phyloP scores from a whole-genome alignment of 1,139 yeast genomes.

The Suhomyces yuchorum region DNA sequence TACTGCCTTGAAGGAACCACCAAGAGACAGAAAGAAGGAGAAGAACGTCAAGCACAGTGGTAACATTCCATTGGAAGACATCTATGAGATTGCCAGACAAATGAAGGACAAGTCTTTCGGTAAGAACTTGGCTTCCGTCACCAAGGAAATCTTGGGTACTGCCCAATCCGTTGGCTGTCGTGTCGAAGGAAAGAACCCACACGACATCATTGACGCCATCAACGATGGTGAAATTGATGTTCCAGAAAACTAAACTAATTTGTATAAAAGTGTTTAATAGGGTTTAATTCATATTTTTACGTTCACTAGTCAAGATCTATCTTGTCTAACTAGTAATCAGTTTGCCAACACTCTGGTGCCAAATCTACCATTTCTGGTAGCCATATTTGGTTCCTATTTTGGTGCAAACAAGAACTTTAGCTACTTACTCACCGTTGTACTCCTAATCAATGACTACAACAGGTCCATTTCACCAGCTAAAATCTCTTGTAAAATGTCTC shows the following conservation, averaged over 20 bases:
- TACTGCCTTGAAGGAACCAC: slow-evolving; percentile 99
- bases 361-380: slow-evolving; percentile 34
- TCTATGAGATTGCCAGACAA: slow-evolving; percentile 95
- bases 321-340: slow-evolving; percentile 8
- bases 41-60: slow-evolving; percentile 99
- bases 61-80: slow-evolving; percentile 96
- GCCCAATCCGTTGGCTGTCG: slow-evolving; percentile 99
- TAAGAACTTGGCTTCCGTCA: slow-evolving; percentile 93
- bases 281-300: slow-evolving; percentile 33
- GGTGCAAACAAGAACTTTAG: slow-evolving; percentile 86
- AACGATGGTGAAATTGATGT: slow-evolving; percentile 97
- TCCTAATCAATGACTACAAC: slow-evolving; percentile 6
- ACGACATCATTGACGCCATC: slow-evolving; percentile 96
- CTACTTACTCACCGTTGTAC: slow-evolving; percentile 73
- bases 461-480: slow-evolving; percentile 69
- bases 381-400: slow-evolving; percentile 89
- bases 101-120: slow-evolving; percentile 98
- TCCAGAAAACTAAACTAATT: slow-evolving; percentile 71
- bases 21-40: slow-evolving; percentile 99
- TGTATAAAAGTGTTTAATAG: slow-evolving; percentile 41
- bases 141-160: slow-evolving; percentile 99
- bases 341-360: slow-evolving; percentile 58
- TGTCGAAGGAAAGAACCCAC: slow-evolving; percentile 99
- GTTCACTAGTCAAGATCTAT: slow-evolving; percentile 10
- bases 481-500: slow-evolving; percentile 17